These are phyloP conservation scores for Reutealis trisperma DNA, from an alignment of 345 rosid genomes.

Conservation along the genomic window DNA sequence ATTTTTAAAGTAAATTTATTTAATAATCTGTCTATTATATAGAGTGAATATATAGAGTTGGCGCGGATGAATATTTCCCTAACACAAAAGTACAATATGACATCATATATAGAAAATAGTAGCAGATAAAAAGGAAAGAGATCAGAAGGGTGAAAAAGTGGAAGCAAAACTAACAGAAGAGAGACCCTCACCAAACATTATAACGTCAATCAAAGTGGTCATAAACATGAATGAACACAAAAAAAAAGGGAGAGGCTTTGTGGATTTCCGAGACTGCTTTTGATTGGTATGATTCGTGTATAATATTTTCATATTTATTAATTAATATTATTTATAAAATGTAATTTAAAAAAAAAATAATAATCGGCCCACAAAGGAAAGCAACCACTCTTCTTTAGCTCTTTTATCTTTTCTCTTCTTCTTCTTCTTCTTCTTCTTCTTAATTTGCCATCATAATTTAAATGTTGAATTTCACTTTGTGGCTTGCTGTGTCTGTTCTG, in stretches of 20 bases:
- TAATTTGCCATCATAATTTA: neutral
- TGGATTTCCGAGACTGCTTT: constrained; percentile 18
- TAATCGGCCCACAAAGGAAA: neutral
- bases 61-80: too few relatives aligned
- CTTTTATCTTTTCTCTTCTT: neutral
- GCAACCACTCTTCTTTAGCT: neutral
- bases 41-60: too few relatives aligned
- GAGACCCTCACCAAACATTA: neutral
- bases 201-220: constrained; percentile 5
- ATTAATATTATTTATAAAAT: too few relatives aligned
- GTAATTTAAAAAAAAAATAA: neutral
- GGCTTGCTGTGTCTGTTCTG: constrained; percentile 10
- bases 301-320: neutral
- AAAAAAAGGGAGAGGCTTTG: neutral
- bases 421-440: neutral
- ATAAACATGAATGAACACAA: neutral
- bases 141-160: neutral
- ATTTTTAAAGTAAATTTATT: too few relatives aligned
- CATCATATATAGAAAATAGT: neutral
- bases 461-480: constrained; percentile 5
- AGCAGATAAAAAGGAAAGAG: neutral
- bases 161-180: neutral
- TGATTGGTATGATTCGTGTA: neutral
- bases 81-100: too few relatives aligned
- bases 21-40: too few relatives aligned